A percentile compares a stretch with the other conserved stretches of the same genome.
These are phyloP conservation scores for Xylaria flabelliformis DNA, from an alignment of 495 filamentous ascomycete genomes.

Conservation along the genomic window DNA sequence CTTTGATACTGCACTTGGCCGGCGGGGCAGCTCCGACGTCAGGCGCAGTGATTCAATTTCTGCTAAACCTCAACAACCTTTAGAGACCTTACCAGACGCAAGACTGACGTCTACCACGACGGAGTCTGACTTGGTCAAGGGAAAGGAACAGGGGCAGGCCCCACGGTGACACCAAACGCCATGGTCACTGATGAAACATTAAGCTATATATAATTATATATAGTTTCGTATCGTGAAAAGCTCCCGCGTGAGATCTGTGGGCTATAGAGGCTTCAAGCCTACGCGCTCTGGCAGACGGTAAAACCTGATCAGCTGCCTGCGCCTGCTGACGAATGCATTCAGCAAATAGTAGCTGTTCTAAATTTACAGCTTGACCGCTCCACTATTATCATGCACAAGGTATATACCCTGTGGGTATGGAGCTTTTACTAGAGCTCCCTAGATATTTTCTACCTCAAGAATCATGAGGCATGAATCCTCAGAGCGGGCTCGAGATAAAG, in stretches of 20 bases:
- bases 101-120: constrained; percentile 38
- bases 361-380: not conserved
- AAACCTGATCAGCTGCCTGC: not conserved
- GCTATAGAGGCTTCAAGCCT: not conserved
- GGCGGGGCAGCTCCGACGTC: constrained; percentile 51
- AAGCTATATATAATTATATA: not conserved
- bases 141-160: constrained; percentile 26
- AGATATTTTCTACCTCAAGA: not conserved
- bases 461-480: not conserved
- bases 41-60: constrained; percentile 41
- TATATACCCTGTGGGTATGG: not conserved
- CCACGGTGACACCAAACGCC: constrained; percentile 19
- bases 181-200: not conserved
- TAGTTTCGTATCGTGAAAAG: not conserved
- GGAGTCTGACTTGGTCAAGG: constrained; percentile 25
- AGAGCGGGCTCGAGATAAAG: constrained; percentile 1
- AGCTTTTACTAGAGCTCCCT: not conserved
- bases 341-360: not conserved
- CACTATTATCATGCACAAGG: not conserved
- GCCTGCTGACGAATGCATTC: not conserved
- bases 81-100: constrained; percentile 50
- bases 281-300: not conserved
- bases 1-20: constrained; percentile 43
- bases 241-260: not conserved
- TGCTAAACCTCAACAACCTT: constrained; percentile 33